Base-by-base conservation (phyloP, 257 asterid species). In the Solanum clarkiae region DNA sequence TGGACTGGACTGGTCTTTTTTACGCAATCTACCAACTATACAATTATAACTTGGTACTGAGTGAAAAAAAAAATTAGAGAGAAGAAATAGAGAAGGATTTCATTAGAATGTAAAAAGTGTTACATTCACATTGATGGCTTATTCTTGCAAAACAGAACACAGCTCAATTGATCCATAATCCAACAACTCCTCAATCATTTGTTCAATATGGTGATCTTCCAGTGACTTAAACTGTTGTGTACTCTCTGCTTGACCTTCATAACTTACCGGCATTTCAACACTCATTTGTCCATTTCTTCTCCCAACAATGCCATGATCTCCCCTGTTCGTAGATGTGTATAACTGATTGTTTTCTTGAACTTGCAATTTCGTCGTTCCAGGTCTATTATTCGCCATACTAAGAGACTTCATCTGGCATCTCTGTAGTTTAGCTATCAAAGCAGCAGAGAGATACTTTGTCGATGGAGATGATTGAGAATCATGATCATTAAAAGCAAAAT, bases 131-230 rank as follows among this genome's bases (percentile, higher is more conserved):
- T 15, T 53, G 24, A 71, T 49, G 16, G 70, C 83, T 86, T 88
- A 89, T 12, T 83, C 81, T 59, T 84, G 91, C 63, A 86, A 53
- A 54, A 89, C 87, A 72, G 91, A 85, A 75, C 89, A 88, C 18
- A 92, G 89, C 86, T 93, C 97, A 86, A 92, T 54, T 15, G 94
- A 89, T 65, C 92, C 96, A 84, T 90, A 89, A 85, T 92, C 92
- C 6, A 91, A 89, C 87, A 94, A 92, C 79, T 94, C 97, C 72
- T 92, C 86, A 49, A 94, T 94, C 97, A 94, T 94, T 86, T 94
- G 94, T 84, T 92, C 93, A 47, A 92, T 91, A 22, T 92, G 93
- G 85, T 92, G 94, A 84, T 93, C 97, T 85, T 92, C 94, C 3
- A 91, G 87, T 26, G 91, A 86, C 91, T 87, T 87, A 80, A 90